Evolutionary conservation across 2,329 filamentous ascomycete species (phyloP).

Genomic region (Tolypocladium tropicale): DNA sequence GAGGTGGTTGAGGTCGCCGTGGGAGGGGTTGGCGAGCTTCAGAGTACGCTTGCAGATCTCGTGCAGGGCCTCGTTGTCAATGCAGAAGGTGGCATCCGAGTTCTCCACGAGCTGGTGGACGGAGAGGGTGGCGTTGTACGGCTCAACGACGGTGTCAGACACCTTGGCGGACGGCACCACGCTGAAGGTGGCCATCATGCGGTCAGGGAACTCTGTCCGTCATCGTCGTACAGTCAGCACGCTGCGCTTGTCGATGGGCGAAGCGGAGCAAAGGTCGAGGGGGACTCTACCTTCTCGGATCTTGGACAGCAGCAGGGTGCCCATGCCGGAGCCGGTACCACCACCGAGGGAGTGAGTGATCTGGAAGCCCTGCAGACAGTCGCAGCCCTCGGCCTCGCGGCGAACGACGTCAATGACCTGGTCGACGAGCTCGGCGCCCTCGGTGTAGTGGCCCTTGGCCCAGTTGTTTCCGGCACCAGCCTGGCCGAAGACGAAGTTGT

Average conservation of each 20-base stretch:
- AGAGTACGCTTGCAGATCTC: constrained; percentile 99
- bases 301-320: constrained; percentile 98
- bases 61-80: constrained; percentile 99
- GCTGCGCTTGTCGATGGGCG: neutral
- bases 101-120: constrained; percentile 99
- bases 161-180: constrained; percentile 98
- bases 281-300: constrained; percentile 60
- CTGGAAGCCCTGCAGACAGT: constrained; percentile 99
- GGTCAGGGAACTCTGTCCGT: constrained; percentile 78
- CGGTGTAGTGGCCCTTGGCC: constrained; percentile 99
- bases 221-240: neutral
- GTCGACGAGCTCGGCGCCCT: constrained; percentile 98
- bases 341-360: constrained; percentile 99
- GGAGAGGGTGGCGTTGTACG: constrained; percentile 98
- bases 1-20: constrained; percentile 98
- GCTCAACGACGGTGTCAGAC: constrained; percentile 98
- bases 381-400: constrained; percentile 96
- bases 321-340: constrained; percentile 99
- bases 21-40: constrained; percentile 96
- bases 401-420: constrained; percentile 97
- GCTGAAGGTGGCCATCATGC: constrained; percentile 99
- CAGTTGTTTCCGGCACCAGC: constrained; percentile 99
- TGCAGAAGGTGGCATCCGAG: constrained; percentile 99
- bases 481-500: constrained; percentile 99
- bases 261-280: neutral